Evolutionary conservation across 495 filamentous ascomycete genomes (phyloP).

Genomic region (Penicillium mononematosum): DNA sequence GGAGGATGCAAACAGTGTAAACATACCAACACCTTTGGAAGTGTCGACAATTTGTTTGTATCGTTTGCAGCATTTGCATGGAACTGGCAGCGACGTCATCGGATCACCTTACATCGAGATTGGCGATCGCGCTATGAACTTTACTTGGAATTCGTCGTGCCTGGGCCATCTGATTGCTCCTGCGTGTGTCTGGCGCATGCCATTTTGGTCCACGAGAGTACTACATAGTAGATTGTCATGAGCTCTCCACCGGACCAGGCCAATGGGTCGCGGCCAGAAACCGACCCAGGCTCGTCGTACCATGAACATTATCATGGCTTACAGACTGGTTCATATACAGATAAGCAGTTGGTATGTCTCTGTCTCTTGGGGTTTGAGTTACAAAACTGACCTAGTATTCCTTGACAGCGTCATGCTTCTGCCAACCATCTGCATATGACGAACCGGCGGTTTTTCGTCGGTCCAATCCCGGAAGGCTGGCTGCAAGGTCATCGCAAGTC

Average conservation of each 20-base stretch:
- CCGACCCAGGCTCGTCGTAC: constrained; percentile 16
- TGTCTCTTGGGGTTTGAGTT: not conserved
- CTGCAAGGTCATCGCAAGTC: constrained; percentile 62
- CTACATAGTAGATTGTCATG: constrained; percentile 28
- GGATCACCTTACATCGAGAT: constrained; percentile 21
- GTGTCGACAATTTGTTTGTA: not conserved
- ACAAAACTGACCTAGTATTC: constrained; percentile 2
- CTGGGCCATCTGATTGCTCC: constrained; percentile 12
- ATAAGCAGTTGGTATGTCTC: constrained; percentile 51
- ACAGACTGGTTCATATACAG: constrained; percentile 51
- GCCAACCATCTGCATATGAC: constrained; percentile 64
- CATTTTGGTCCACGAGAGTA: constrained; percentile 7
- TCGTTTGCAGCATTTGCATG: constrained; percentile 5
- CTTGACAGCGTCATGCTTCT: constrained; percentile 56
- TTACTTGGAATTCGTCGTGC: constrained; percentile 1
- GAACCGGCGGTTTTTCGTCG: constrained; percentile 63
- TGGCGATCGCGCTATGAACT: constrained; percentile 15
- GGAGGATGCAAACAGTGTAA: constrained; percentile 23
- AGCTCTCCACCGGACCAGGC: constrained; percentile 23
- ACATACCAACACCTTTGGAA: constrained; percentile 9
- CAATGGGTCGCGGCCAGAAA: constrained; percentile 22
- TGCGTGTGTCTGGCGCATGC: constrained; percentile 4
- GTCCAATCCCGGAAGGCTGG: constrained; percentile 68
- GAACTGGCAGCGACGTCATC: constrained; percentile 33
- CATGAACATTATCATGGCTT: constrained; percentile 36